These are phyloP conservation scores for Kockovaella imperatae DNA, from an alignment of 768 basidiomycete species.

Conservation along the genomic window DNA sequence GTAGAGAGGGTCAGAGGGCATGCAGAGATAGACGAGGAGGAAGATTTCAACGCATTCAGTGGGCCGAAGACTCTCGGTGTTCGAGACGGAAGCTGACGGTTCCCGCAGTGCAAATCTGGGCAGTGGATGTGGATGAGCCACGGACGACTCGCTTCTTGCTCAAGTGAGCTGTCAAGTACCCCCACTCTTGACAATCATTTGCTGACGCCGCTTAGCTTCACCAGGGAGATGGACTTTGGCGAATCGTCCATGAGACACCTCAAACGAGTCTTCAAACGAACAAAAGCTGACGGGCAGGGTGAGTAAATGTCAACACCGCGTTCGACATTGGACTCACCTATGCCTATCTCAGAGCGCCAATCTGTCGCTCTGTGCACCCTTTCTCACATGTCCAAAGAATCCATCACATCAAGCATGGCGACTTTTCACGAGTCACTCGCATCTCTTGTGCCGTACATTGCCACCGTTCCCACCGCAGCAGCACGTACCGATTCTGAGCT, in stretches of 20 bases:
- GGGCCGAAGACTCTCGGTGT: constrained; percentile 7
- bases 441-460: constrained; percentile 10
- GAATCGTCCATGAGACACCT: constrained; percentile 27
- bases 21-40: constrained; percentile 28
- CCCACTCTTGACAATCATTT: not conserved
- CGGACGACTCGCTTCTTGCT: constrained; percentile 26
- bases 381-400: not conserved
- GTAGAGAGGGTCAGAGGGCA: constrained; percentile 28
- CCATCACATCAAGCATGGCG: constrained; percentile 6
- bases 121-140: constrained; percentile 23
- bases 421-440: constrained; percentile 13
- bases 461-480: constrained; percentile 56
- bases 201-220: constrained; percentile 10
- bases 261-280: constrained; percentile 29
- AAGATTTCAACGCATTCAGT: constrained; percentile 23
- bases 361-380: constrained; percentile 28
- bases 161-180: constrained; percentile 22
- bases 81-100: not conserved
- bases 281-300: not conserved
- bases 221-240: constrained; percentile 18
- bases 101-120: constrained; percentile 35
- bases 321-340: not conserved
- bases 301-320: not conserved
- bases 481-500: constrained; percentile 65
- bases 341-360: constrained; percentile 10